These are phyloP conservation scores for Pleurotus eryngii DNA, from an alignment of 768 basidiomycete species.

Conservation along the genomic window DNA sequence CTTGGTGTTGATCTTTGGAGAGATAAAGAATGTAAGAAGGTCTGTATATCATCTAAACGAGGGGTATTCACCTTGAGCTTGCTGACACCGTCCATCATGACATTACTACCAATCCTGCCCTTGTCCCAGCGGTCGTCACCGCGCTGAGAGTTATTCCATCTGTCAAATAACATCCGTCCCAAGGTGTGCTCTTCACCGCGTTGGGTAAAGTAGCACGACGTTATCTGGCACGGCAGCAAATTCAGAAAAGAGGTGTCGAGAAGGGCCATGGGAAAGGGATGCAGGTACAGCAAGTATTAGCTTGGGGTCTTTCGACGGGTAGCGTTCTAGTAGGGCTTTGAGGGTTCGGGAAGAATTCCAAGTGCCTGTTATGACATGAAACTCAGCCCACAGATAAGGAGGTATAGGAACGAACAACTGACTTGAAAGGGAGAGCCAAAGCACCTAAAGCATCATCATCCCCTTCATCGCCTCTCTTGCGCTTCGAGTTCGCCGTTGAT, in stretches of 20 bases:
- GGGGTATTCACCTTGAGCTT: constrained; percentile 52
- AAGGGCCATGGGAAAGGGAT: constrained; percentile 89
- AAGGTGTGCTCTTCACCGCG: constrained; percentile 80
- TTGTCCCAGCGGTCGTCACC: constrained; percentile 82
- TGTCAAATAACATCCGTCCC: constrained; percentile 72
- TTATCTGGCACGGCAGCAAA: constrained; percentile 84
- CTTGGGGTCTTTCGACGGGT: constrained; percentile 87
- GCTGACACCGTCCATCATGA: constrained; percentile 75
- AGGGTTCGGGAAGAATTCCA: constrained; percentile 89
- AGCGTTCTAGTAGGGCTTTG: constrained; percentile 73
- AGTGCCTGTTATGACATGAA: constrained; percentile 48
- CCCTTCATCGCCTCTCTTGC: constrained; percentile 62
- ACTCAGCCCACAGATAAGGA: neutral
- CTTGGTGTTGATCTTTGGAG: constrained; percentile 75
- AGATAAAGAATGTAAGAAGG: neutral
- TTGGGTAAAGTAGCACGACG: constrained; percentile 78
- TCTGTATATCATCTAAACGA: constrained; percentile 9
- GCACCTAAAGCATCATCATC: constrained; percentile 86
- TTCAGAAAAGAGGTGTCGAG: constrained; percentile 79
- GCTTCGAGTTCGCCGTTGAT: constrained; percentile 49
- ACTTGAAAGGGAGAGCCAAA: constrained; percentile 87
- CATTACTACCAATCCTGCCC: constrained; percentile 82
- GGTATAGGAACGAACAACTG: constrained; percentile 17
- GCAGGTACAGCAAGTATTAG: constrained; percentile 92
- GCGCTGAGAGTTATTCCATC: constrained; percentile 84